Evolutionary conservation across 2,329 filamentous ascomycete species (phyloP), one percentile per base, ranked within the genome.

Genomic region (Pezicula neosporulosa): DNA sequence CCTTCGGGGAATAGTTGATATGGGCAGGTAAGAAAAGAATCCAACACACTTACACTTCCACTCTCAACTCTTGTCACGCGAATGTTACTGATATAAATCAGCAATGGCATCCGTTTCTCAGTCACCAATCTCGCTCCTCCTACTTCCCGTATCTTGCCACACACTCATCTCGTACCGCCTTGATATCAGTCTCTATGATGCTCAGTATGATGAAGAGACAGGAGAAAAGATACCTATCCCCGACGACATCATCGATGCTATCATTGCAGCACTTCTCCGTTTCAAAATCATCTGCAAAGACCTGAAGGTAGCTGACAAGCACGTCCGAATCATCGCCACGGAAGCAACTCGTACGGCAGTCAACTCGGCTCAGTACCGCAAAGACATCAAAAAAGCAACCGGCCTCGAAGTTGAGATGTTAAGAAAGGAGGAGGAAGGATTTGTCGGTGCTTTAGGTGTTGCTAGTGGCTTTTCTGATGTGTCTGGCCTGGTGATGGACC

Each of bases 61-160:
- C 33, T 35, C 13, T 24, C n/a, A 43, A 30, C 27, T 47, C 24
- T 16, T 27, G 12, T 28, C 37, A 42, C 16, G 13, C 36, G 21
- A 21, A 21, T 5, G 21, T 5, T 21, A 21, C 21, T 21, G 21
- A 21, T 21, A 3, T 21, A 21, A 21, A 21, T 19, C 51, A 81
- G 85, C 69, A 89, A 89, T 70, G 86, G 86, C 53, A 86, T 89
- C 55, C 83, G 86, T 36, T 86, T 88, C 70, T 87, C 84, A 9
- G 85, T 89, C 52, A 80, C 83, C 13, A 75, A 80, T 56, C 71
- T 84, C 6, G 72, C 76, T 8, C 76, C 79, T 9, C 72, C 75
- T 5, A 80, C 79, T 18, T 75, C 82, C 9, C 80, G 85, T 27
- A 80, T 83, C 45, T 72, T 89, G 50, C 86, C 85, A 2, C n/a